phyloP scores from a whole-genome alignment of 352 stramenopile species.

The Phytophthora tubulina region DNA sequence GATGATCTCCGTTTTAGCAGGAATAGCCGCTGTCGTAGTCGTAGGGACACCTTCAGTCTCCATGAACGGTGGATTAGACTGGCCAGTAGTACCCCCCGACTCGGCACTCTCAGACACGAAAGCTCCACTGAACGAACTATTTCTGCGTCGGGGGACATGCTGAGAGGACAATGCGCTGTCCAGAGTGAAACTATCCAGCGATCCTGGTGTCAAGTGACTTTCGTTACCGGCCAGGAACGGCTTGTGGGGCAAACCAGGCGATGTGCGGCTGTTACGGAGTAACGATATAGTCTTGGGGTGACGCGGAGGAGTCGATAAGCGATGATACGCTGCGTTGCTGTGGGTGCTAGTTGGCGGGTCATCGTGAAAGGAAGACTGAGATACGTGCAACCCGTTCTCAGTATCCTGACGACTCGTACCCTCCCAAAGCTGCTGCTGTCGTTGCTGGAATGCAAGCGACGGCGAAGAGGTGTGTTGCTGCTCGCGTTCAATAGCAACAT shows the following conservation, averaged over 20 bases:
- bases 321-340: conserved; percentile 43
- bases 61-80: conserved; percentile 4
- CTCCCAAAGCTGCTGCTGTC: conserved; percentile 49
- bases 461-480: conserved; percentile 40
- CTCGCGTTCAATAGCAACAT: conserved; percentile 69
- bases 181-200: conserved; percentile 77
- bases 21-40: not conserved
- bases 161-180: conserved; percentile 38
- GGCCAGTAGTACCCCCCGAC: conserved; percentile 3
- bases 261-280: conserved; percentile 50
- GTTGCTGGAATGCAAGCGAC: conserved; percentile 43
- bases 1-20: conserved; percentile 27
- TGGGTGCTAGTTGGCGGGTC: conserved; percentile 39
- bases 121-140: conserved; percentile 58
- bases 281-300: conserved; percentile 72
- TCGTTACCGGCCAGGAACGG: conserved; percentile 33
- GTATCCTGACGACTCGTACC: conserved; percentile 38
- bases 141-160: conserved; percentile 31
- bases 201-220: conserved; percentile 46
- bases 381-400: conserved; percentile 38
- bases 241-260: conserved; percentile 39
- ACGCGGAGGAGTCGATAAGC: conserved; percentile 71
- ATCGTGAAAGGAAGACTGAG: conserved; percentile 51
- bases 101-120: conserved; percentile 46
- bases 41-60: not conserved